A percentile compares a stretch with the other conserved stretches of the same genome.
Evolutionary conservation across 78 protist species (phyloP).

Genomic region (Chrysochromulina parva): DNA sequence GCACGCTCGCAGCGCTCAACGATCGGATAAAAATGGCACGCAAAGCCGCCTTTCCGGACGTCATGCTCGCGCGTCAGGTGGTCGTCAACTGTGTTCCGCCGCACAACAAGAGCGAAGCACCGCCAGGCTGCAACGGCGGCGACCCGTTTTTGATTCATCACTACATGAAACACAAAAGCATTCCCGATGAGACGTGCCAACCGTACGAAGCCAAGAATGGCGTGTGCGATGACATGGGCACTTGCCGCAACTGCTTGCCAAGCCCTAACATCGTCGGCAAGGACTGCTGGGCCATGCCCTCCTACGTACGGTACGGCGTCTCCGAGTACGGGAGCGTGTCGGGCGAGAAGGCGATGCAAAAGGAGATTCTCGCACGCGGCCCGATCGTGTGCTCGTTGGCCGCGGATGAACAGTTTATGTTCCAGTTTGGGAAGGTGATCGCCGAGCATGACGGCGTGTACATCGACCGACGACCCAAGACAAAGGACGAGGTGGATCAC

Average conservation of each 20-base stretch:
- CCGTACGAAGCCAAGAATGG: background rate
- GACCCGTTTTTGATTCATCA: background rate
- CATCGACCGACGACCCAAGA: background rate
- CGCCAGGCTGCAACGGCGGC: constrained; percentile 3
- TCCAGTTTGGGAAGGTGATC: background rate
- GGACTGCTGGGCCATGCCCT: constrained; percentile 60
- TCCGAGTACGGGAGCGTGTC: constrained; percentile 72
- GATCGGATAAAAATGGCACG: constrained; percentile 80
- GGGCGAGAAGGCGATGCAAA: constrained; percentile 70
- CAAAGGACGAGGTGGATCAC: constrained; percentile 52
- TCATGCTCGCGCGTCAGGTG: constrained; percentile 71
- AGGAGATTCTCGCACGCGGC: constrained; percentile 69
- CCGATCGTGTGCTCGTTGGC: constrained; percentile 63
- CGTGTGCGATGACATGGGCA: constrained; percentile 58
- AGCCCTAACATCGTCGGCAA: background rate
- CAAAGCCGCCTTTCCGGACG: constrained; percentile 51
- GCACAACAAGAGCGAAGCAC: constrained; percentile 3
- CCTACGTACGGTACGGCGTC: constrained; percentile 54
- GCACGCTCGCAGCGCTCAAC: constrained; percentile 53
- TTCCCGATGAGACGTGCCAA: constrained; percentile 71
- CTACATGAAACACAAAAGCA: background rate
- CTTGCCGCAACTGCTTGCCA: constrained; percentile 74
- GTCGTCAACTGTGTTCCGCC: constrained; percentile 72
- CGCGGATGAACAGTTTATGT: constrained; percentile 36
- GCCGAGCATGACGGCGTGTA: background rate